Evolutionary conservation across 495 filamentous ascomycete genomes (phyloP).

Genomic region (Penicillium bovifimosum): DNA sequence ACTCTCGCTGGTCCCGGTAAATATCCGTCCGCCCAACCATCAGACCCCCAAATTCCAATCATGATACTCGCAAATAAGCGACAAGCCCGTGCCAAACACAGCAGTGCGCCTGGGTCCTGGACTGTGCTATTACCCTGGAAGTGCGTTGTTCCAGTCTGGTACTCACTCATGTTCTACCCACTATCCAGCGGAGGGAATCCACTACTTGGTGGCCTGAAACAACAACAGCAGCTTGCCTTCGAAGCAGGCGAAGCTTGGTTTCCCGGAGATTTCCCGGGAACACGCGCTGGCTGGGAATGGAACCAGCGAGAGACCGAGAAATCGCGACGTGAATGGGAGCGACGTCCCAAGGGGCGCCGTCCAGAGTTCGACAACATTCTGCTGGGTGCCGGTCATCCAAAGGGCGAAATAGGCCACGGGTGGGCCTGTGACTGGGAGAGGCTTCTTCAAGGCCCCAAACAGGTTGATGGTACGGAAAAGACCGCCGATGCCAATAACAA

Average conservation of each 20-base stretch:
- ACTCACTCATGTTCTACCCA: constrained; percentile 78
- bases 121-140: constrained; percentile 89
- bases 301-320: constrained; percentile 57
- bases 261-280: constrained; percentile 82
- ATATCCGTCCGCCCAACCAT: constrained; percentile 49
- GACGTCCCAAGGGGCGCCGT: constrained; percentile 75
- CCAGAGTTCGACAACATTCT: constrained; percentile 71
- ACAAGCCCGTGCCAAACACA: constrained; percentile 26
- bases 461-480: constrained; percentile 1
- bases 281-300: constrained; percentile 73
- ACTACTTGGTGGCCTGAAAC: constrained; percentile 74
- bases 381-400: constrained; percentile 60
- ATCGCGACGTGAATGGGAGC: constrained; percentile 65
- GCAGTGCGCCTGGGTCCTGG: constrained; percentile 65
- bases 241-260: constrained; percentile 79
- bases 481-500: constrained; percentile 6
- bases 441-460: constrained; percentile 39
- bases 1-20: constrained; percentile 58
- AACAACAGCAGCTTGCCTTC: constrained; percentile 76
- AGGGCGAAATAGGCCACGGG: constrained; percentile 77
- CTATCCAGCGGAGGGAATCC: constrained; percentile 73
- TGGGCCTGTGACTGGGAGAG: constrained; percentile 86
- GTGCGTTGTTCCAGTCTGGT: constrained; percentile 82
- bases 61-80: constrained; percentile 60
- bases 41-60: constrained; percentile 80